These are phyloP conservation scores for Osmanthus fragrans DNA, from an alignment of 257 asterid genomes.

Conservation along the genomic window DNA sequence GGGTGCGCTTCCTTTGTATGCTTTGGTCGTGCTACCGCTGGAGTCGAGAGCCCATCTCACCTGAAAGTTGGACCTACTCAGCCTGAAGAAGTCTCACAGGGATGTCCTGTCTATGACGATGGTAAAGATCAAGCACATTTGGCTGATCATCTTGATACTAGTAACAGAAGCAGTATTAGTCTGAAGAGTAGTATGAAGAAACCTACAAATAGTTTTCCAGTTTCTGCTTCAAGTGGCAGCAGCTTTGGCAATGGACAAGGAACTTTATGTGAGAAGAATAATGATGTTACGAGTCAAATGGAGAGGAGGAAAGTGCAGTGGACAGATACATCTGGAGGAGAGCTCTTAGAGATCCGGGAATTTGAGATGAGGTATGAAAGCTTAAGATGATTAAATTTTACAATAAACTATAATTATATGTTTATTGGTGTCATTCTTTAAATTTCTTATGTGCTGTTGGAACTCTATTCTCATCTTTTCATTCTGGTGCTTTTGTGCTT, in stretches of 20 bases:
- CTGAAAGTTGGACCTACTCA: slow-evolving; percentile 76
- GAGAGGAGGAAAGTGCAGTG: slow-evolving; percentile 87
- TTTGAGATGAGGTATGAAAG: slow-evolving; percentile 85
- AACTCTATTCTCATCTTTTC: background rate
- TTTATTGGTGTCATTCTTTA: background rate
- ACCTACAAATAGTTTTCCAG: slow-evolving; percentile 29
- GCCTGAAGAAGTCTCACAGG: slow-evolving; percentile 50
- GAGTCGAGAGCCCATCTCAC: slow-evolving; percentile 69
- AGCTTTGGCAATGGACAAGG: slow-evolving; percentile 27
- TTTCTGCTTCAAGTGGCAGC: slow-evolving; percentile 30
- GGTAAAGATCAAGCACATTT: slow-evolving; percentile 33
- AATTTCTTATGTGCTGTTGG: background rate
- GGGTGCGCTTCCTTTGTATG: slow-evolving; percentile 86
- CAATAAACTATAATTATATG: background rate
- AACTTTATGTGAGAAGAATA: slow-evolving; percentile 33
- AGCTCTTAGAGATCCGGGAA: slow-evolving; percentile 86
- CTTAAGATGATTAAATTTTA: slow-evolving; percentile 18
- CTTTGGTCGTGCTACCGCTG: slow-evolving; percentile 79
- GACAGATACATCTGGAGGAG: slow-evolving; percentile 87
- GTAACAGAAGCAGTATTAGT: slow-evolving; percentile 33
- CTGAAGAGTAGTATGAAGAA: slow-evolving; percentile 85
- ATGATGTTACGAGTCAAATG: slow-evolving; percentile 37
- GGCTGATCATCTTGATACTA: slow-evolving; percentile 29
- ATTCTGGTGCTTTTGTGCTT: background rate
- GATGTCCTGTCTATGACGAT: slow-evolving; percentile 41